Evolutionary conservation across 768 basidiomycete genomes (phyloP).

Genomic region (Amanita rubescens): DNA sequence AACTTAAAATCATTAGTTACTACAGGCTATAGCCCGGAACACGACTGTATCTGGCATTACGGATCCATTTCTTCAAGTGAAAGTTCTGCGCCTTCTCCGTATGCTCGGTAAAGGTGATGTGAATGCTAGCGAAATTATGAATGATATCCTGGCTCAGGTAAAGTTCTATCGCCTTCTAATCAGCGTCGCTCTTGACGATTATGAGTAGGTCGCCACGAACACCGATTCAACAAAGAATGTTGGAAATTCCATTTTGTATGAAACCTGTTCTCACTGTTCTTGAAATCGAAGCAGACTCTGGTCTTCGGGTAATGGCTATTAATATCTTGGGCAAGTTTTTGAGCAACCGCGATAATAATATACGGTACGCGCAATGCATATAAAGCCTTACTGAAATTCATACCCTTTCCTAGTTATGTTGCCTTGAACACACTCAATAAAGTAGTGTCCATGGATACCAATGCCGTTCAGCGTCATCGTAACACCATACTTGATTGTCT

Average conservation of each 20-base stretch:
- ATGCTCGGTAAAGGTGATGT: slow-evolving; percentile 82
- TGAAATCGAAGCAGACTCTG: slow-evolving; percentile 95
- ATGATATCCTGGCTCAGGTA: slow-evolving; percentile 84
- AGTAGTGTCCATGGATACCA: slow-evolving; percentile 95
- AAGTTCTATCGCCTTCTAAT: background rate
- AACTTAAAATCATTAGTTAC: slow-evolving; percentile 93
- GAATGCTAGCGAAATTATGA: slow-evolving; percentile 92
- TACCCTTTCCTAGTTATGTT: slow-evolving; percentile 64
- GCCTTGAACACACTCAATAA: slow-evolving; percentile 98
- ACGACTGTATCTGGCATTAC: slow-evolving; percentile 99
- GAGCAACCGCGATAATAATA: slow-evolving; percentile 97
- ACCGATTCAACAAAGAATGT: slow-evolving; percentile 98
- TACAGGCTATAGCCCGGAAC: slow-evolving; percentile 96
- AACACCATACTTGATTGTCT: slow-evolving; percentile 99
- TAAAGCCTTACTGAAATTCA: background rate
- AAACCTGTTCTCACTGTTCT: slow-evolving; percentile 94
- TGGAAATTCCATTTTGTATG: slow-evolving; percentile 95
- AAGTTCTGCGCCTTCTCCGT: slow-evolving; percentile 82
- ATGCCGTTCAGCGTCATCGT: slow-evolving; percentile 95
- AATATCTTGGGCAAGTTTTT: slow-evolving; percentile 98
- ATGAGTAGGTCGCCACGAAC: slow-evolving; percentile 90
- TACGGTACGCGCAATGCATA: slow-evolving; percentile 56
- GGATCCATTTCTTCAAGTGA: slow-evolving; percentile 91
- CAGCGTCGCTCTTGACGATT: background rate
- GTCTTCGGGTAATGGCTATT: slow-evolving; percentile 97